phyloP scores from a whole-genome alignment of 257 asterid species.

The Hygrophila difformis region DNA sequence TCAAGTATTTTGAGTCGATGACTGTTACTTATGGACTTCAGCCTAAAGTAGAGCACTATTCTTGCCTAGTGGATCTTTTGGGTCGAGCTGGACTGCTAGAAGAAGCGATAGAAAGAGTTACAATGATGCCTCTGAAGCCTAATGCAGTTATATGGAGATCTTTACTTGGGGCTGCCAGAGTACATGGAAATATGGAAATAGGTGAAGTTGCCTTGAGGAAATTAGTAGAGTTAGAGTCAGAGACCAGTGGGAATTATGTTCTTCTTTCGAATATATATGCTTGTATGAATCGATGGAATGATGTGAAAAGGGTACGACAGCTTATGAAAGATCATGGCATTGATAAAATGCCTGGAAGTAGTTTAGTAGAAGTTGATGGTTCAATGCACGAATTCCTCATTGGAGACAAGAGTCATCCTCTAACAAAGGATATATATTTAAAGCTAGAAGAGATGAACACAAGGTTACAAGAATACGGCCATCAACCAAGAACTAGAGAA shows the following conservation, averaged over 20 bases:
- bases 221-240: constrained; percentile 41
- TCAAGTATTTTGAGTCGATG: constrained; percentile 39
- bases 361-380: constrained; percentile 51
- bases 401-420: constrained; percentile 50
- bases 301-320: constrained; percentile 34
- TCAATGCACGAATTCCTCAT: constrained; percentile 50
- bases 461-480: constrained; percentile 39
- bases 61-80: constrained; percentile 60
- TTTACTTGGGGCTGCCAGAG: constrained; percentile 55
- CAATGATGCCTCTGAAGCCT: constrained; percentile 46
- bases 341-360: constrained; percentile 50
- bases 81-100: constrained; percentile 53
- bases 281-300: constrained; percentile 47
- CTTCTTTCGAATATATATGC: constrained; percentile 65
- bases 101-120: constrained; percentile 40
- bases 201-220: constrained; percentile 43
- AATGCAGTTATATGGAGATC: constrained; percentile 55
- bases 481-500: constrained; percentile 40
- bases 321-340: constrained; percentile 48
- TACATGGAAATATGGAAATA: constrained; percentile 40
- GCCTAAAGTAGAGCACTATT: constrained; percentile 60
- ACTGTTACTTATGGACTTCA: constrained; percentile 28
- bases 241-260: constrained; percentile 53
- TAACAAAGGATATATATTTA: constrained; percentile 26
- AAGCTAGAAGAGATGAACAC: constrained; percentile 48